Percentiles rank a stretch among this genome's conserved stretches.
These are phyloP conservation scores for Vitis amurensis DNA, from an alignment of 164 flowering plant genomes.

Conservation along the genomic window DNA sequence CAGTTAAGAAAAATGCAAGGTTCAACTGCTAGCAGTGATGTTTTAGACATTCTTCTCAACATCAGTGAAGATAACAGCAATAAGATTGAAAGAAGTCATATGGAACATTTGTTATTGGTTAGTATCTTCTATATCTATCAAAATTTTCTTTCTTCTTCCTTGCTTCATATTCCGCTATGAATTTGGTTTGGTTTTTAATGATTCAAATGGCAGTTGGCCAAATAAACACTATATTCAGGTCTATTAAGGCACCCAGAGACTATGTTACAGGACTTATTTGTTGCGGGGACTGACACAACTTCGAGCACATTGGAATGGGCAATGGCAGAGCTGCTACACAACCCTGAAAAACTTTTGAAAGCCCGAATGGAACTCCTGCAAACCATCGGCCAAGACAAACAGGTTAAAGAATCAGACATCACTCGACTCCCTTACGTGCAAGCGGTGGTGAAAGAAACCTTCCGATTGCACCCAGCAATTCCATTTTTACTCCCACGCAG, in stretches of 20 bases:
- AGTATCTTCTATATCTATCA: neutral
- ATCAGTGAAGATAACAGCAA: slow-evolving; percentile 18
- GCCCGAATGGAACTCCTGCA: slow-evolving; percentile 24
- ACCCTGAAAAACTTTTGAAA: slow-evolving; percentile 15
- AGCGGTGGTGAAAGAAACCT: slow-evolving; percentile 30
- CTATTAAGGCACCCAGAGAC: too few relatives aligned
- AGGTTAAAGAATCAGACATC: slow-evolving; percentile 24
- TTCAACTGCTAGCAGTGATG: slow-evolving; percentile 10
- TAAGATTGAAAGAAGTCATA: slow-evolving; percentile 2
- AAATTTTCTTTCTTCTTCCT: neutral
- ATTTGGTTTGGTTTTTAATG: neutral
- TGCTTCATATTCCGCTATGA: neutral
- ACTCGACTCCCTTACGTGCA: slow-evolving; percentile 28
- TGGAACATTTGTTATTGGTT: slow-evolving; percentile 25
- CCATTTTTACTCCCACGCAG: slow-evolving; percentile 27
- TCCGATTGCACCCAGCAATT: slow-evolving; percentile 27
- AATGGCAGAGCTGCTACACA: slow-evolving; percentile 28
- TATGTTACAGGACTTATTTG: slow-evolving; percentile 21
- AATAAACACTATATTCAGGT: too few relatives aligned
- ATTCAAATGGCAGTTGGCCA: too few relatives aligned
- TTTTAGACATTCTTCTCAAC: slow-evolving; percentile 20
- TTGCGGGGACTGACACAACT: slow-evolving; percentile 29
- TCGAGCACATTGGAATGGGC: slow-evolving; percentile 37
- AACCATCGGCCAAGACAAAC: slow-evolving; percentile 23
- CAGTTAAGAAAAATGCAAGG: slow-evolving; percentile 1